Conservation (phyloP, 2,329 filamentous ascomycete genomes). For the Samsoniella hepiali region DNA sequence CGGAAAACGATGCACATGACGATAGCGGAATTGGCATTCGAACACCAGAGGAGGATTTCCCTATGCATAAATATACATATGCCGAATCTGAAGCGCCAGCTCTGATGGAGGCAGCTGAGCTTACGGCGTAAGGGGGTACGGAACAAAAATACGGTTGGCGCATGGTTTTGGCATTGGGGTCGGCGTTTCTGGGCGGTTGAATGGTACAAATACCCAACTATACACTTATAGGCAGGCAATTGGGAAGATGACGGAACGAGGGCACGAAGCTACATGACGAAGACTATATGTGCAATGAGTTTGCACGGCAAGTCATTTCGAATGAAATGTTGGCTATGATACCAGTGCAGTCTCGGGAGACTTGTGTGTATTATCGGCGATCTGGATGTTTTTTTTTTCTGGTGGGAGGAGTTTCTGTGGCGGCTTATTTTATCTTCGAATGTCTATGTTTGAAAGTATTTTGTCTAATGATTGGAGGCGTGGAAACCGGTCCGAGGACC, state of each 20-base stretch:
- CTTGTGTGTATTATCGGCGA: conserved; percentile 15
- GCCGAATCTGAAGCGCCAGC: conserved; percentile 34
- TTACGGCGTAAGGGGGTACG: conserved; percentile 23
- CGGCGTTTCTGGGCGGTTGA: conserved; percentile 19
- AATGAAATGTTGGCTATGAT: conserved; percentile 11
- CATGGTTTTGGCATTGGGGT: conserved; percentile 9
- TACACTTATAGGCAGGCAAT: conserved; percentile 15
- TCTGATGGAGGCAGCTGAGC: conserved; percentile 32
- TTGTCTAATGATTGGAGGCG: conserved; percentile 17
- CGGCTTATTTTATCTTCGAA: conserved; percentile 10
- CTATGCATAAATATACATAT: conserved; percentile 57
- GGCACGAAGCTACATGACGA: conserved; percentile 16
- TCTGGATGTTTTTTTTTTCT: conserved; percentile 12
- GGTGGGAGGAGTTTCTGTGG: conserved; percentile 2
- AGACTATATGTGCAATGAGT: not conserved
- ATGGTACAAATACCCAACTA: conserved; percentile 16
- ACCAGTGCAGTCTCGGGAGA: conserved; percentile 7
- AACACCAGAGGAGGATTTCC: conserved; percentile 63
- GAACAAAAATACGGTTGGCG: conserved; percentile 12
- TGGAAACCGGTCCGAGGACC: not conserved
- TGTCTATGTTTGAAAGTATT: conserved; percentile 15
- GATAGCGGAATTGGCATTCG: conserved; percentile 74
- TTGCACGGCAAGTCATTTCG: not conserved
- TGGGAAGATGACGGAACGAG: conserved; percentile 11
- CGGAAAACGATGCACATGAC: conserved; percentile 54